Percentiles rank a stretch among this genome's conserved stretches.
Evolutionary conservation across 208 protist genomes (phyloP).

Genomic region (Leishmania gerbilli): DNA sequence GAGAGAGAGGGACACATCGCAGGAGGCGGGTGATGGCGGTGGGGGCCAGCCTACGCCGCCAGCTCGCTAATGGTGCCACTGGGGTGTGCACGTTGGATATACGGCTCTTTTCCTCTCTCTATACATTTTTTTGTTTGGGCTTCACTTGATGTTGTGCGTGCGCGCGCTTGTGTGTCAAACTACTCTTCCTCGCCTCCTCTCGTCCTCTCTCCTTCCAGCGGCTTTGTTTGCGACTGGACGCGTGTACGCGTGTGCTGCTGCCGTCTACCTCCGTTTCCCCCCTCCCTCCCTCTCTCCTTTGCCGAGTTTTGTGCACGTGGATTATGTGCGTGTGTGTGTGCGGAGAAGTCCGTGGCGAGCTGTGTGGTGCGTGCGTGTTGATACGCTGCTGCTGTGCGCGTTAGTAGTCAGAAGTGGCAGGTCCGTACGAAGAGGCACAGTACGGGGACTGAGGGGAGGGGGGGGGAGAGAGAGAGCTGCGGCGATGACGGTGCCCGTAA

Average conservation of each 20-base stretch:
- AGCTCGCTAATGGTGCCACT: not conserved
- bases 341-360: not conserved
- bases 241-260: not conserved
- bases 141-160: constrained; percentile 2
- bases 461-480: too few species aligned
- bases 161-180: not conserved
- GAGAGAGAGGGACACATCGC: not conserved
- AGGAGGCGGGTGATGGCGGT: not conserved
- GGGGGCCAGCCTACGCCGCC: not conserved
- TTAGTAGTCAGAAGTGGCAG: not conserved
- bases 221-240: not conserved
- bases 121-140: not conserved
- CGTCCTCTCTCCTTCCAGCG: constrained; percentile 3
- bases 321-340: not conserved
- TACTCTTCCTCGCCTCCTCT: constrained; percentile 9
- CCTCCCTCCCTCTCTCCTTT: too few species aligned
- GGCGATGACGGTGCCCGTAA: not conserved
- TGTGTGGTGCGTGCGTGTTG: not conserved
- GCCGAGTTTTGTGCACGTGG: not conserved
- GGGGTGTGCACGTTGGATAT: too few species aligned
- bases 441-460: not conserved
- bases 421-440: not conserved
- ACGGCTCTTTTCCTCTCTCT: not conserved
- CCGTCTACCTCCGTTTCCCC: too few species aligned
- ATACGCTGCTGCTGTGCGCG: not conserved